Base-by-base conservation (phyloP, 306 rosid genomes). In the Cucurbita maxima region DNA sequence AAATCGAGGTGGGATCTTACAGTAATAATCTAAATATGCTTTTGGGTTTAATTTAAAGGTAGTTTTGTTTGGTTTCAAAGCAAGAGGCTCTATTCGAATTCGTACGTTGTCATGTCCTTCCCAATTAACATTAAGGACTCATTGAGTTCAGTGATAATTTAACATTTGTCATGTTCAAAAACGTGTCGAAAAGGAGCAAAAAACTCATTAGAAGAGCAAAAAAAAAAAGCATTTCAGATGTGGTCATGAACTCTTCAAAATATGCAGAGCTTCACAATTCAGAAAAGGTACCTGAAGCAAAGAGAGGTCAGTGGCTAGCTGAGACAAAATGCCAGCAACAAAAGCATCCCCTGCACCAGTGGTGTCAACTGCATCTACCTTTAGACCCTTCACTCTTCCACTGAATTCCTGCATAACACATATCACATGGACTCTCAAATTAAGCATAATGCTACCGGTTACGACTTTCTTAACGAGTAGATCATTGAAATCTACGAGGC, bases 291-390 rank as follows among this genome's bases (percentile, higher is more conserved):
- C 98, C 92, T 89, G 84, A 79, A 90, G 81, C 84, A 94, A 84
- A 44, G 98, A 90, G 77, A 94, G 84, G 84, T 94, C 89, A 48
- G 73, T 52, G 18, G 95, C 86, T 71, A 94, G 81, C 67, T 90
- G 95, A n/a, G 96, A 87, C 61, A 94, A 76, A 68, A 87, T 77
- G 82, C 97, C 97, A 19, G 98, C 98, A 64, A 94, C 97, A 89
- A 94, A 94, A n/a, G 97, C 96, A 76, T 94, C 98, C 75, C 98
- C 98, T 54, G 98, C 98, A 73, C 97, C 98, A 53, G 98, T 94
- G 34, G 96, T 85, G 85, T 94, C 97, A 75, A 94, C 88, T 13
- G 96, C 89, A 58, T 90, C 92, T 80, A 86, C 98, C 89, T 86
- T 87, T 72, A 87, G 52, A 75, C 97, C 98, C 76, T 77, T 68